A percentile compares a stretch with the other conserved stretches of the same genome.
Conservation (phyloP, 768 basidiomycete species). For the Chalciporus sphaerocephalus region DNA sequence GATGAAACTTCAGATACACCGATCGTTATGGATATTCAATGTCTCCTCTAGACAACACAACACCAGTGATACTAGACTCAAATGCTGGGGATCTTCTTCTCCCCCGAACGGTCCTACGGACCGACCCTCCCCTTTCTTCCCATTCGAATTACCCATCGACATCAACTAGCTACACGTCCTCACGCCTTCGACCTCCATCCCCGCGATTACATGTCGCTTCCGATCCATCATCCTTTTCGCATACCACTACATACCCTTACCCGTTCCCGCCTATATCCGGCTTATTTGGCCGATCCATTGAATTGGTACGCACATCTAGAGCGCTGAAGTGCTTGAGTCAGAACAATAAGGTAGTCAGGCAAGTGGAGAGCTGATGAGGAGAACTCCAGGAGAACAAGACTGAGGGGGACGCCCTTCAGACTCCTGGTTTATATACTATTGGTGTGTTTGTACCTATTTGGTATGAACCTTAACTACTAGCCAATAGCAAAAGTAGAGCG, state of each 20-base stretch:
- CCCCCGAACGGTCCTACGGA: slow-evolving; percentile 25
- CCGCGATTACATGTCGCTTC: slow-evolving; percentile 24
- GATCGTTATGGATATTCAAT: slow-evolving; percentile 28
- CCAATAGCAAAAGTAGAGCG: too few species aligned
- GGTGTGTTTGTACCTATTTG: too few species aligned
- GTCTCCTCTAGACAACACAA: slow-evolving; percentile 28
- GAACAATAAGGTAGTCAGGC: too few species aligned
- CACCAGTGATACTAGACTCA: slow-evolving; percentile 34
- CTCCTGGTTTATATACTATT: too few species aligned
- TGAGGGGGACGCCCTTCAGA: too few species aligned
- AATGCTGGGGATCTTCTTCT: slow-evolving; percentile 16
- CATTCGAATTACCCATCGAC: slow-evolving; percentile 8
- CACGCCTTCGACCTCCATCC: slow-evolving; percentile 29
- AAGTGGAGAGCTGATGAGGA: too few species aligned
- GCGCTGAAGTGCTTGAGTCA: too few species aligned
- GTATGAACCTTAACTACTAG: too few species aligned
- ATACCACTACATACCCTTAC: slow-evolving; percentile 22
- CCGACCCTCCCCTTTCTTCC: slow-evolving; percentile 12
- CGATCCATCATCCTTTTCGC: slow-evolving; percentile 17
- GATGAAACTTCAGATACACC: slow-evolving; percentile 21
- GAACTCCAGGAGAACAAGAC: too few species aligned
- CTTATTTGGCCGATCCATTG: slow-evolving; percentile 73
- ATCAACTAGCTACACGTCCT: slow-evolving; percentile 20
- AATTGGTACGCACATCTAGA: slow-evolving; percentile 84
- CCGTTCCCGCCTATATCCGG: slow-evolving; percentile 28